Conservation (phyloP, 768 basidiomycete species). For the Trametes punicea region DNA sequence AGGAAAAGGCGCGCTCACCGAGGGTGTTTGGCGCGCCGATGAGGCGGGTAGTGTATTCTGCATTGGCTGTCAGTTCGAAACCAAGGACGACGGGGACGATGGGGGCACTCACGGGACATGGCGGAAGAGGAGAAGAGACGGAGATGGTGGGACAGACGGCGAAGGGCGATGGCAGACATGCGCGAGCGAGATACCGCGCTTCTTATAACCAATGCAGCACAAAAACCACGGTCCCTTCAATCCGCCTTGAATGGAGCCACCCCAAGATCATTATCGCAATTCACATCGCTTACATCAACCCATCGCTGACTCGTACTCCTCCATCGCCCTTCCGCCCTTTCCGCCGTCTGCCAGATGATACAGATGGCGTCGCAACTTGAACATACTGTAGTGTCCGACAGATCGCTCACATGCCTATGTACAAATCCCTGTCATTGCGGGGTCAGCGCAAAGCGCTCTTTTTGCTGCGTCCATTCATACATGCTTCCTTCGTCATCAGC, state of each 20-base stretch:
- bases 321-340: constrained; percentile 7
- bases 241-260: neutral
- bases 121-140: constrained; percentile 48
- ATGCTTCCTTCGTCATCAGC: constrained; percentile 14
- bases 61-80: constrained; percentile 14
- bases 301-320: too few species aligned
- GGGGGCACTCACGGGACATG: constrained; percentile 53
- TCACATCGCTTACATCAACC: constrained; percentile 26
- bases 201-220: constrained; percentile 15
- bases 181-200: constrained; percentile 1
- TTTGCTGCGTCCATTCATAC: constrained; percentile 20
- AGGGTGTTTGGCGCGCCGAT: constrained; percentile 91
- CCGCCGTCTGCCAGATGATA: neutral
- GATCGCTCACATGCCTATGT: neutral
- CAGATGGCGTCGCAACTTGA: neutral
- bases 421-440: constrained; percentile 8
- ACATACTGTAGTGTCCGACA: too few species aligned
- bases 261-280: constrained; percentile 20
- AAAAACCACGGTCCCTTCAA: too few species aligned
- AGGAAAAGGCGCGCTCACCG: constrained; percentile 48
- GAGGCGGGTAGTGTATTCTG: constrained; percentile 73
- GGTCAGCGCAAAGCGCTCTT: neutral
- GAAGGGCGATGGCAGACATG: constrained; percentile 29
- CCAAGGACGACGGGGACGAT: constrained; percentile 15
- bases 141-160: constrained; percentile 62